These are phyloP conservation scores for Bacidia gigantensis DNA, from an alignment of 495 filamentous ascomycete genomes.

Conservation along the genomic window DNA sequence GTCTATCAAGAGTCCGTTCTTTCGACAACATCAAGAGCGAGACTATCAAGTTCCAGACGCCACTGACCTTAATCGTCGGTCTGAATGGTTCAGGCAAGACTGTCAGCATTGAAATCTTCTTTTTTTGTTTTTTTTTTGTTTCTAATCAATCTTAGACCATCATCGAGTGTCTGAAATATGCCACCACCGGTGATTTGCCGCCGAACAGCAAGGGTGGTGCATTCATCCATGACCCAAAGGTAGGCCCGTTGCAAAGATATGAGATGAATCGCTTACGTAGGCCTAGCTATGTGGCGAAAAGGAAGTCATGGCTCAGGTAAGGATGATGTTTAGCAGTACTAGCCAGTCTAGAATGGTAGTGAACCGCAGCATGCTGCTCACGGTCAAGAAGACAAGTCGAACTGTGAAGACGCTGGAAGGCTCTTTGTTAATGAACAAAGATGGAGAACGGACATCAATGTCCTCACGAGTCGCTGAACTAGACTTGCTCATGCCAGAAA, in stretches of 20 bases:
- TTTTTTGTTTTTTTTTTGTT: not conserved
- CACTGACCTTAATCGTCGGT: conserved; percentile 89
- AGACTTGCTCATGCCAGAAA: conserved; percentile 69
- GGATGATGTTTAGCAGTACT: conserved; percentile 68
- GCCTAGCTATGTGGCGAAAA: conserved; percentile 67
- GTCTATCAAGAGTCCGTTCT: conserved; percentile 85
- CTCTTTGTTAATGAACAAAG: conserved; percentile 53
- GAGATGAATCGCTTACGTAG: conserved; percentile 1
- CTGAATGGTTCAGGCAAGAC: conserved; percentile 97
- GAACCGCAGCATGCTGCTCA: conserved; percentile 70
- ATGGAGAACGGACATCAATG: conserved; percentile 65
- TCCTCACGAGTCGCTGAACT: conserved; percentile 70
- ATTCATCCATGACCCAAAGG: conserved; percentile 92
- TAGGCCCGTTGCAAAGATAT: conserved; percentile 20
- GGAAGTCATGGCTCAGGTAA: conserved; percentile 82
- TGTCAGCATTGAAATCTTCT: conserved; percentile 28
- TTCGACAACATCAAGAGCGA: conserved; percentile 67
- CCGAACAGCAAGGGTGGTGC: conserved; percentile 89
- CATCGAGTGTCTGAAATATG: conserved; percentile 98
- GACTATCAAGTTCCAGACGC: conserved; percentile 79
- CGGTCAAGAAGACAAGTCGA: conserved; percentile 64
- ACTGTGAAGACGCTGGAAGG: conserved; percentile 68
- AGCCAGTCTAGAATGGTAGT: conserved; percentile 64
- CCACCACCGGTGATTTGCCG: conserved; percentile 83
- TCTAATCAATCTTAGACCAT: conserved; percentile 48